Conservation (phyloP, 768 basidiomycete species). For the Exidia glandulosa region DNA sequence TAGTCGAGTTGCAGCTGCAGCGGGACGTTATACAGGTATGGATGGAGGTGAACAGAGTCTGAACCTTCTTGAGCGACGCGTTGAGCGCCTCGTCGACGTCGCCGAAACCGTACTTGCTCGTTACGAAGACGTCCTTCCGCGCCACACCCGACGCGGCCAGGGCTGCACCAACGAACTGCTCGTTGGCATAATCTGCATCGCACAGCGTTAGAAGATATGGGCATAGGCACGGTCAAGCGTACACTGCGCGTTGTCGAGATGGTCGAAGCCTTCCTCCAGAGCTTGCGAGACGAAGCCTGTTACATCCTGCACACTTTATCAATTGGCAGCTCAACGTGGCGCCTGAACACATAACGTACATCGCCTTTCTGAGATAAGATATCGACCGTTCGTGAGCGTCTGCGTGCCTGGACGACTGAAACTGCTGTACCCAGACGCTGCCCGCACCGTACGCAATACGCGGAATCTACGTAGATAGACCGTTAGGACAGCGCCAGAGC, state of each 20-base stretch:
- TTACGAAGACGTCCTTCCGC: conserved; percentile 48
- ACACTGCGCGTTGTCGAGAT: not conserved
- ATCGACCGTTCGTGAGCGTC: not conserved
- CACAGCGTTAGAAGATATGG: not conserved
- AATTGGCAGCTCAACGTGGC: too few relatives aligned
- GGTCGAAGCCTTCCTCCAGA: not conserved
- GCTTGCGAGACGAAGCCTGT: not conserved
- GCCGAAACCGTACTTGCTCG: conserved; percentile 67
- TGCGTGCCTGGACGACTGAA: not conserved
- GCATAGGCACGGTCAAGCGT: not conserved
- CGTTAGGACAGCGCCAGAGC: not conserved
- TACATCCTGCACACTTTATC: not conserved
- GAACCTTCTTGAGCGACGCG: conserved; percentile 37
- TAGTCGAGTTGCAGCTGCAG: conserved; percentile 50
- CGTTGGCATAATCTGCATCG: conserved; percentile 47
- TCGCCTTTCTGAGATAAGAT: not conserved
- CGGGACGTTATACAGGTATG: conserved; percentile 1
- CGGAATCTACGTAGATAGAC: conserved; percentile 17
- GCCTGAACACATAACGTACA: not conserved
- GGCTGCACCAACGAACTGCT: conserved; percentile 42
- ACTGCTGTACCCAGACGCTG: conserved; percentile 42
- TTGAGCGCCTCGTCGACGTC: conserved; percentile 58
- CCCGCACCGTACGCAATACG: conserved; percentile 56
- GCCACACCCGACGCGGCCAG: conserved; percentile 45
- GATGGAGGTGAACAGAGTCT: not conserved